These are phyloP conservation scores for Cystoisospora suis DNA, from an alignment of 169 alveolate genomes.

Conservation along the genomic window DNA sequence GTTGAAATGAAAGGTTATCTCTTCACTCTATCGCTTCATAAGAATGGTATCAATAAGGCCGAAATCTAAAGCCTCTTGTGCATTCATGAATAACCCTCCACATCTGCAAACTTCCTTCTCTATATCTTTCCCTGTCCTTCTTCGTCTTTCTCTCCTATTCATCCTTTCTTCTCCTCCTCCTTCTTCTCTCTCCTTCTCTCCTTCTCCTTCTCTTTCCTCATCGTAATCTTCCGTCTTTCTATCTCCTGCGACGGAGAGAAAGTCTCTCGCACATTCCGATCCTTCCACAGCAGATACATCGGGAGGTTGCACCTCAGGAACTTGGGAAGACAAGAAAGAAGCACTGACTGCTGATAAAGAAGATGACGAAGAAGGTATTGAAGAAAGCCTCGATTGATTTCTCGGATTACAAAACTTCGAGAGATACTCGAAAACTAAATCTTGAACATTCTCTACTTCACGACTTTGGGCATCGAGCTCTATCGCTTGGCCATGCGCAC, in stretches of 20 bases:
- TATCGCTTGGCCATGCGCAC: neutral
- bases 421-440: neutral
- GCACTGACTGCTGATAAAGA: no score
- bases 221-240: neutral
- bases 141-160: neutral
- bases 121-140: neutral
- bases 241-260: neutral
- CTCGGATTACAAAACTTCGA: neutral
- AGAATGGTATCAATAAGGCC: neutral
- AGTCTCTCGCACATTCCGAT: neutral
- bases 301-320: no score
- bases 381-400: neutral
- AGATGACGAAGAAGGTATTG: no score
- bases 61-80: neutral
- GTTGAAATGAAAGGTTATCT: no score
- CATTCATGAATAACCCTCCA: neutral
- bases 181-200: neutral
- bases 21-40: no score
- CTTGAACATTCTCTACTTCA: slow-evolving; percentile 6
- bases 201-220: neutral
- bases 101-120: neutral
- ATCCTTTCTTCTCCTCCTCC: neutral
- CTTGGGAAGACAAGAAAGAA: no score
- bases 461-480: neutral
- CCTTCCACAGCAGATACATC: no score